Evolutionary conservation across 2,329 filamentous ascomycete genomes (phyloP).

Genomic region (Aspergillus neoniger): DNA sequence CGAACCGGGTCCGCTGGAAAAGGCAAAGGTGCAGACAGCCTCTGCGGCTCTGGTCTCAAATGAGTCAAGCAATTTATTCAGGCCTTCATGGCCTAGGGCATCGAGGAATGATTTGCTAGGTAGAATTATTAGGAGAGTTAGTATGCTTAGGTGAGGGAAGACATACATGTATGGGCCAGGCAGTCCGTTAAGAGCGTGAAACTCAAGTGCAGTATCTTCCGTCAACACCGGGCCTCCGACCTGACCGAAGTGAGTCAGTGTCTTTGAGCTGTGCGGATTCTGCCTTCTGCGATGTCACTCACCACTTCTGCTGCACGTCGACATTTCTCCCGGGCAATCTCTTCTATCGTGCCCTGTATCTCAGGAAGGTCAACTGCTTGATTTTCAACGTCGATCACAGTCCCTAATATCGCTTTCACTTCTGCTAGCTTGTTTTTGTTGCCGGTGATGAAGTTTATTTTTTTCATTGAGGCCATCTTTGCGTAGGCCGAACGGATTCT

Average conservation of each 20-base stretch:
- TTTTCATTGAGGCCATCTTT: constrained; percentile 51
- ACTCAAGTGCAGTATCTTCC: constrained; percentile 94
- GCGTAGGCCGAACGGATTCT: background rate
- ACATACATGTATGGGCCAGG: constrained; percentile 91
- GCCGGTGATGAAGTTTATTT: constrained; percentile 91
- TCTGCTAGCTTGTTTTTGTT: constrained; percentile 93
- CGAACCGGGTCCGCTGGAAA: constrained; percentile 79
- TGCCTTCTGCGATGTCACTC: constrained; percentile 28
- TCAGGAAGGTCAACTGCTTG: constrained; percentile 80
- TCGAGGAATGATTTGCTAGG: constrained; percentile 90
- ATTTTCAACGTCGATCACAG: constrained; percentile 69
- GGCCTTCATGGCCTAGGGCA: constrained; percentile 75
- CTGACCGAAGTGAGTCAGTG: constrained; percentile 47
- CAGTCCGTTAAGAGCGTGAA: constrained; percentile 84
- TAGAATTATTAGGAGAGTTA: constrained; percentile 8
- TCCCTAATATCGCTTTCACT: constrained; percentile 81
- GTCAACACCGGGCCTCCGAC: constrained; percentile 85
- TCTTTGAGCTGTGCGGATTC: background rate
- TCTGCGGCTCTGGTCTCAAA: constrained; percentile 90
- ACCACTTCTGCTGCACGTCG: constrained; percentile 76
- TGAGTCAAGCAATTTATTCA: constrained; percentile 86
- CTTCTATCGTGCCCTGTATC: constrained; percentile 88
- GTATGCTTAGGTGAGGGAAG: constrained; percentile 30
- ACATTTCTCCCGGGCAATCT: constrained; percentile 88
- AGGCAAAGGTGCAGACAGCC: constrained; percentile 95